phyloP scores from a whole-genome alignment of 257 asterid species.

The Przewalskia tangutica region DNA sequence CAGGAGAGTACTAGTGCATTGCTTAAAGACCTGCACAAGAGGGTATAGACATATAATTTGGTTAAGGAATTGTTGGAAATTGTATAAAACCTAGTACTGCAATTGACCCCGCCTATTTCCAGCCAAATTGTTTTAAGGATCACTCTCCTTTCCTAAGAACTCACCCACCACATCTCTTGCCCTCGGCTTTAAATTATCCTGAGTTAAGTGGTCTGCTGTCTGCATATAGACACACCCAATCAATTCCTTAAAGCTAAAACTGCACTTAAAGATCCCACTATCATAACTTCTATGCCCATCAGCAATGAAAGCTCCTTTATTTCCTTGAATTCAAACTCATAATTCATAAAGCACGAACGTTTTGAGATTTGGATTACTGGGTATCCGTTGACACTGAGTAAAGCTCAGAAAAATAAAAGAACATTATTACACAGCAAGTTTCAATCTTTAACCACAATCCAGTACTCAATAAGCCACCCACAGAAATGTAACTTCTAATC shows the following conservation, averaged over 20 bases:
- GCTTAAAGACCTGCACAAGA: background rate
- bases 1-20: background rate
- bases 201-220: background rate
- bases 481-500: background rate
- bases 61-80: background rate
- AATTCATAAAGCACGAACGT: background rate
- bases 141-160: background rate
- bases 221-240: background rate
- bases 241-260: background rate
- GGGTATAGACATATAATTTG: background rate
- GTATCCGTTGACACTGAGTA: background rate
- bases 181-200: background rate
- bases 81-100: too few relatives aligned
- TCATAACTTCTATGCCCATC: background rate
- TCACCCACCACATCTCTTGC: background rate
- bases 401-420: background rate
- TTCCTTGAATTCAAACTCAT: background rate
- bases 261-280: background rate
- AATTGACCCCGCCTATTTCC: too few relatives aligned
- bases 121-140: background rate
- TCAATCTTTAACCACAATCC: background rate
- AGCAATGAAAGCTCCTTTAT: background rate
- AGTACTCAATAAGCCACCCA: background rate
- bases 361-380: background rate
- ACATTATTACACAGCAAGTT: background rate